A percentile compares a stretch with the other conserved stretches of the same genome.
Conservation (phyloP, 306 rosid species). For the Amphicarpaea edgeworthii region DNA sequence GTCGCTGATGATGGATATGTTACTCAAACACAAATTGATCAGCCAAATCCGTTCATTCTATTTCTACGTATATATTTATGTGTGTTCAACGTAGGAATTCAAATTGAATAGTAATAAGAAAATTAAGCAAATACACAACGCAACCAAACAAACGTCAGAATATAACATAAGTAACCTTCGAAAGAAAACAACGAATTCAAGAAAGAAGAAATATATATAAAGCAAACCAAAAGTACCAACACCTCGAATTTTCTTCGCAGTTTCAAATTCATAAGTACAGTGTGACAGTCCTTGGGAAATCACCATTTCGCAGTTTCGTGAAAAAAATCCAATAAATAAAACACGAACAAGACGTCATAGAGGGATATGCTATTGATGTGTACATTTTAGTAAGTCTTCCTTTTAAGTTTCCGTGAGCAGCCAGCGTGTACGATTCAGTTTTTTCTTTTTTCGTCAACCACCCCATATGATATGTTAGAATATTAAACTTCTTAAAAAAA, state of each 20-base stretch:
- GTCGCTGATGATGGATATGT: not conserved
- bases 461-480: too few species aligned
- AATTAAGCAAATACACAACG: not conserved
- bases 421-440: conserved; percentile 5
- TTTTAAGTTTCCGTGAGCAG: not conserved
- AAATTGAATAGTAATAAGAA: conserved; percentile 33
- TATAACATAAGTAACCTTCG: not conserved
- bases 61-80: not conserved
- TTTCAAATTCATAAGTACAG: not conserved
- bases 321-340: not conserved
- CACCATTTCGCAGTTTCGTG: conserved; percentile 17
- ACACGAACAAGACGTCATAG: not conserved
- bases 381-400: not conserved
- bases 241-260: conserved; percentile 28
- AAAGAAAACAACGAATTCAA: not conserved
- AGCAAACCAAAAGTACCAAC: conserved; percentile 25
- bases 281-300: not conserved
- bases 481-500: too few species aligned
- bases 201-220: not conserved
- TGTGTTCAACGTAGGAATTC: conserved; percentile 1
- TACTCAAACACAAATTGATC: not conserved
- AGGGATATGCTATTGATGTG: too few species aligned
- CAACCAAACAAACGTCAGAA: conserved; percentile 14
- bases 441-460: not conserved
- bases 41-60: not conserved